phyloP scores from a whole-genome alignment of 1,284 basidiomycete genomes.

The Microbotryum intermedium region DNA sequence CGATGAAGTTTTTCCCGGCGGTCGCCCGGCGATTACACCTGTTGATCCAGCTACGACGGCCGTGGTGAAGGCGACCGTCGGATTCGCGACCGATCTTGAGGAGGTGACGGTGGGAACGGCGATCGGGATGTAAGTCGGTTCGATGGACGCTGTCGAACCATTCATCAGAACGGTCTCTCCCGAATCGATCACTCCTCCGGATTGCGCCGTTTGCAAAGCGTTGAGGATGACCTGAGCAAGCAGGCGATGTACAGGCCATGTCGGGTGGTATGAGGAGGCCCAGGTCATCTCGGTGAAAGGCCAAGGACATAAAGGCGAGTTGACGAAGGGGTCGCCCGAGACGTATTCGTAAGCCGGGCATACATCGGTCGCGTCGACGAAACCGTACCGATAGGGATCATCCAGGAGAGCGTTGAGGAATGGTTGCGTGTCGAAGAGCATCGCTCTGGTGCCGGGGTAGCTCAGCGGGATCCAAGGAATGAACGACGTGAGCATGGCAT shows the following conservation, averaged over 20 bases:
- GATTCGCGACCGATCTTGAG: too few relatives aligned
- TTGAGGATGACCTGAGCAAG: neutral
- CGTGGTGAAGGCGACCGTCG: too few relatives aligned
- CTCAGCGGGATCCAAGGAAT: neutral
- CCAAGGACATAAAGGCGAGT: neutral
- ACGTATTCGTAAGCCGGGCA: constrained; percentile 4
- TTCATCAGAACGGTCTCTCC: too few relatives aligned
- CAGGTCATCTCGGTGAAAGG: constrained; percentile 9
- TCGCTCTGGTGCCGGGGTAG: neutral
- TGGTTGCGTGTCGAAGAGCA: constrained; percentile 8
- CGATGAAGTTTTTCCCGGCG: too few relatives aligned
- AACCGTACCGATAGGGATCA: constrained; percentile 3
- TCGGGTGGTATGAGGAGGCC: constrained; percentile 12
- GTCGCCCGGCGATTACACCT: too few relatives aligned
- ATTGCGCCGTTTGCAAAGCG: too few relatives aligned
- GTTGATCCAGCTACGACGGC: too few relatives aligned
- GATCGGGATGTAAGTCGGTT: too few relatives aligned
- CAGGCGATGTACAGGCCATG: constrained; percentile 12
- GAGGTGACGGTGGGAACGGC: too few relatives aligned
- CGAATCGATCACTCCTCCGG: too few relatives aligned
- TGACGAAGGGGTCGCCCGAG: neutral
- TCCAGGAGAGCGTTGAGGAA: constrained; percentile 13
- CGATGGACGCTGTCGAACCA: too few relatives aligned
- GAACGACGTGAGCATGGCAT: neutral
- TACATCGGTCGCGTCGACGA: constrained; percentile 1